Base-by-base conservation (phyloP, 176 grass and related monocot genomes). In the Cenchrus fungigraminus region DNA sequence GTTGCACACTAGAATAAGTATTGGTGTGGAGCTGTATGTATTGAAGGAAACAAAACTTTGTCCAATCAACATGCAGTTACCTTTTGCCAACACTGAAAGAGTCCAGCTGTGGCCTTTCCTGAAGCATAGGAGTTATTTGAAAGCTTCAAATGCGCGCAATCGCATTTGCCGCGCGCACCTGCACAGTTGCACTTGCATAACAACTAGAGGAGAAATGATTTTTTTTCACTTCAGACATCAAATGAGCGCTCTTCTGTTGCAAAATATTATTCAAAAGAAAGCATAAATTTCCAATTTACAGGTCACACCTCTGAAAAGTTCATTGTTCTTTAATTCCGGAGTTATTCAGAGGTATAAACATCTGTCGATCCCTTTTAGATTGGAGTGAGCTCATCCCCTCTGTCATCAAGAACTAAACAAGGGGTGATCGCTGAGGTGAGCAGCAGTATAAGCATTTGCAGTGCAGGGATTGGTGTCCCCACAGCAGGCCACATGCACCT, bases 331-430 rank as follows among this genome's bases (percentile, higher is more conserved):
- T 76, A 62, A 81, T 68, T 74, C 44, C 9, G 61, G 69, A 51
- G 19, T 69, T 55, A 75, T 45, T 19, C 1, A 0, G 46, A 40
- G 37, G 37, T 3, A 76, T 17, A 70, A 17, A 81, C 89, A 91
- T 76, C 3, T 87, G 89, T 87, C 63, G 85, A 84, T 4, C 1
- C 9, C 10, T 84, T 85, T 85, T 81, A 83, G 84, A 11, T 9
- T 1, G 15, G 29, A 60, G n/a, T 42, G 73, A 79, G 79, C 10
- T 79, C 57, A 49, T 74, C 84, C 22, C 9, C 8, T 19, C 43
- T 70, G 81, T 87, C 89, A 87, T 28, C 54, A 62, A 3, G 16
- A 73, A 83, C 5, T 87, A 90, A 90, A 84, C 43, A 90, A 90
- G 29, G 42, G 29, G 29, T 13, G 57, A 65, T 65, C 58, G 68